phyloP scores from a whole-genome alignment of 2,329 filamentous ascomycete species.

The Harringtonia aguacate region DNA sequence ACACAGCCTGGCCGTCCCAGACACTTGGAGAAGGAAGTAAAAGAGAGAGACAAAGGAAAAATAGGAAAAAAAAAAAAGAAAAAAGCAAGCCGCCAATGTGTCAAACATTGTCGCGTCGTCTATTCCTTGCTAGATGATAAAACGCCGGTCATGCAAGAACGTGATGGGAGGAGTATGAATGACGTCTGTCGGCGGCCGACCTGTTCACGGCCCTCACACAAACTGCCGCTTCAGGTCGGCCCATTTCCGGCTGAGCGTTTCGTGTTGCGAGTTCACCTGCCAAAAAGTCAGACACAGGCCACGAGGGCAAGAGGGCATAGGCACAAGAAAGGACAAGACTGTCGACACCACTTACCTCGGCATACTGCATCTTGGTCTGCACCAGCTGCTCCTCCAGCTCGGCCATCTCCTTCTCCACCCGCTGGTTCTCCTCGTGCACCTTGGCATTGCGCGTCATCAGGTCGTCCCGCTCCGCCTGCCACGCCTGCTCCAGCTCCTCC shows the following conservation, averaged over 20 bases:
- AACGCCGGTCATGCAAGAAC: no score
- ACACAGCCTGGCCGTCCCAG: not conserved
- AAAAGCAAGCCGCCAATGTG: not conserved
- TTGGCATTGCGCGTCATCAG: constrained; percentile 88
- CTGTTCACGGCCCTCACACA: no score
- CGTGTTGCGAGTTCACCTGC: constrained; percentile 60
- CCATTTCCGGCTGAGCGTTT: constrained; percentile 67
- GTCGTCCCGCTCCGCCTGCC: constrained; percentile 78
- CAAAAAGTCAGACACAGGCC: not conserved
- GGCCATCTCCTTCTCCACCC: constrained; percentile 76
- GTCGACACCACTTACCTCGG: constrained; percentile 58
- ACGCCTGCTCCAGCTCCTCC: constrained; percentile 69
- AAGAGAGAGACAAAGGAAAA: not conserved
- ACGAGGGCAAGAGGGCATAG: not conserved
- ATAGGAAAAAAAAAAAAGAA: not conserved
- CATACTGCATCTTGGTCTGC: constrained; percentile 87
- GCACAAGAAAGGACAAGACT: not conserved
- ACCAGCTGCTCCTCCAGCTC: constrained; percentile 92
- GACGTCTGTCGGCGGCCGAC: no score
- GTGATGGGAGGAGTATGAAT: no score
- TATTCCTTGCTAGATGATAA: not conserved
- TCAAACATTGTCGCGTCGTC: not conserved
- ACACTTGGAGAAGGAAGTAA: no score
- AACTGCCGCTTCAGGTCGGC: constrained; percentile 57
- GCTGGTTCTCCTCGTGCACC: constrained; percentile 86